Evolutionary conservation across 148 eudicot species (phyloP).

Genomic region (Simmondsia chinensis): DNA sequence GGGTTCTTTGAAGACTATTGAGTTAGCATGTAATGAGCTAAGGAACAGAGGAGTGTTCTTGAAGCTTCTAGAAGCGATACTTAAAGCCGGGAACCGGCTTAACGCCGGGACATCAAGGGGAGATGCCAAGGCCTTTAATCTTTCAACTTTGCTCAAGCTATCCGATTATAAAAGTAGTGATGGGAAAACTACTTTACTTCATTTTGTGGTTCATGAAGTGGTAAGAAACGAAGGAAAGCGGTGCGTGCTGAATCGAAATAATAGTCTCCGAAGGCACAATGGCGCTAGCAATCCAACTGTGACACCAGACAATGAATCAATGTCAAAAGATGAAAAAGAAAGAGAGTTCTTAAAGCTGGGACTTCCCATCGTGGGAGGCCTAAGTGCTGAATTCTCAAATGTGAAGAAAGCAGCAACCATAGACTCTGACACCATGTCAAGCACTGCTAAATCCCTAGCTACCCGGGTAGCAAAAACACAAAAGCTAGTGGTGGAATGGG

Average conservation of each 20-base stretch:
- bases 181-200: constrained; percentile 75
- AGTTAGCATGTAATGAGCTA: constrained; percentile 65
- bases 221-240: constrained; percentile 82
- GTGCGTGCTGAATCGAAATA: constrained; percentile 36
- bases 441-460: constrained; percentile 20
- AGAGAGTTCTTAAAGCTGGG: constrained; percentile 69
- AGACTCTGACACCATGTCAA: constrained; percentile 40
- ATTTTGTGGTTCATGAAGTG: constrained; percentile 83
- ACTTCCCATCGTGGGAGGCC: constrained; percentile 69
- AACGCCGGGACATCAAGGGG: constrained; percentile 89
- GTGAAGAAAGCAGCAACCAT: constrained; percentile 66
- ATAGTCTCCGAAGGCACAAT: constrained; percentile 12
- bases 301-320: constrained; percentile 11
- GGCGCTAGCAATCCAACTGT: constrained; percentile 19
- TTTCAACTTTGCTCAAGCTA: constrained; percentile 57
- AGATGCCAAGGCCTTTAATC: constrained; percentile 77
- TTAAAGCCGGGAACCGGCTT: constrained; percentile 83
- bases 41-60: constrained; percentile 51
- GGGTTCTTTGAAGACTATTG: constrained; percentile 42
- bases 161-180: constrained; percentile 83
- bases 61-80: constrained; percentile 82
- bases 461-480: constrained; percentile 29
- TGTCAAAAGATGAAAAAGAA: constrained; percentile 46
- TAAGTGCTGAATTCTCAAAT: constrained; percentile 55
- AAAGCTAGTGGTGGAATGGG: constrained; percentile 34